Base-by-base conservation (phyloP, 2,329 filamentous ascomycete genomes). In the Corynespora cassiicola region DNA sequence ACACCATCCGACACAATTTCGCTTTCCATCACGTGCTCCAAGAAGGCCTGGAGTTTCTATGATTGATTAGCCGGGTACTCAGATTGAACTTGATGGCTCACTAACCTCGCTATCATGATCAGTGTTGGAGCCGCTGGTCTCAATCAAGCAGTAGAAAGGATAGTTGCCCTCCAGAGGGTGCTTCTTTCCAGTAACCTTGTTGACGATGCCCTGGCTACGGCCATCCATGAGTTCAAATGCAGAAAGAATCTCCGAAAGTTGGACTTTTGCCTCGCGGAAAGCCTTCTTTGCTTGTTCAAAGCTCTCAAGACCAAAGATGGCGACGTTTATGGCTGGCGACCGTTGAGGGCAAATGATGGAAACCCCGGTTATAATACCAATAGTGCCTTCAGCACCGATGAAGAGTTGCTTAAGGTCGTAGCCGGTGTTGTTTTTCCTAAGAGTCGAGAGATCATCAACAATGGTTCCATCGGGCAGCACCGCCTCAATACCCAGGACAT, bases 371-470 rank as follows among this genome's bases (percentile, higher is more conserved):
- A 99, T 88, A 59, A 97, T 87, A 36, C 94, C 94, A 48, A 97
- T 87, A 5, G 94, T 97, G 16, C 94, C 94, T 70, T 99, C 94
- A 20, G 85, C 88, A 29, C 94, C 94, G 58, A 99, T 95, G 68
- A 99, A 96, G 22, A 96, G 80, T 71, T 96, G 92, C 76, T 96
- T 96, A 40, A 96, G 72, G 66, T 99, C 95, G 71, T 97, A 99
- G 18, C 94, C 94, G 2, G 94, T 99, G 75, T 99, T 99, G 78
- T 99, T 97, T 78, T 99, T 99, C 53, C 94, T 84, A 41, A 99
- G 77, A 43, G 82, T 91, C 54, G 83, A 87, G 20, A 99, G 82
- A 57, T 96, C 90, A 57, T 97, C 85, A 29, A 99, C 79, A 54
- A 99, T 81, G 6, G 90, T 96, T 36, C 94, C 94, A 63, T 99